A percentile compares a stretch with the other conserved stretches of the same genome.
Conservation (phyloP, 1,284 basidiomycete genomes). For the Puccinia hordei region DNA sequence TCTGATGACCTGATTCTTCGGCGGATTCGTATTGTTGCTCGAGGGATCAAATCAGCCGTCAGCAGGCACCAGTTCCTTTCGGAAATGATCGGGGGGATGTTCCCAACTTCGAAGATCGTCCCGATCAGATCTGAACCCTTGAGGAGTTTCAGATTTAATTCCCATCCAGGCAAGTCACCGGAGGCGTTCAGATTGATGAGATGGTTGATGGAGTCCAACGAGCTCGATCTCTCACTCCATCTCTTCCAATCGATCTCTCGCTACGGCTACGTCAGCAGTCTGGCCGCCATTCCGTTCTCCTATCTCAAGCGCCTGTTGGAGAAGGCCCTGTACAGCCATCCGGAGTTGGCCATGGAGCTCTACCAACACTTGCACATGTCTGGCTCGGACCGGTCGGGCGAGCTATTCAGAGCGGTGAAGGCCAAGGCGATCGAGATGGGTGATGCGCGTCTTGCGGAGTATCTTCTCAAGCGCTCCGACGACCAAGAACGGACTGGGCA, state of each 20-base stretch:
- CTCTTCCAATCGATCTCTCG: constrained; percentile 49
- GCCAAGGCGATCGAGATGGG: constrained; percentile 45
- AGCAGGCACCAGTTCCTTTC: constrained; percentile 28
- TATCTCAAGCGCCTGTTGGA: constrained; percentile 30
- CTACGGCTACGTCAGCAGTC: constrained; percentile 44
- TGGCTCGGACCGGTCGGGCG: constrained; percentile 30
- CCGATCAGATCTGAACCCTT: constrained; percentile 24
- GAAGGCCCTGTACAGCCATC: constrained; percentile 26
- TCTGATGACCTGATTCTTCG: constrained; percentile 43
- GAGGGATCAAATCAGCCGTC: constrained; percentile 15
- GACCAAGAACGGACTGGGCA: not conserved
- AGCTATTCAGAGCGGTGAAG: constrained; percentile 31
- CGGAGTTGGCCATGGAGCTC: constrained; percentile 44
- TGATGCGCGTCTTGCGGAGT: constrained; percentile 26
- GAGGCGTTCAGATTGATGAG: constrained; percentile 48
- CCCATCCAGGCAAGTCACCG: constrained; percentile 48
- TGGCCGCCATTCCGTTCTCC: constrained; percentile 18
- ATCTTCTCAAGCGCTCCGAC: constrained; percentile 36
- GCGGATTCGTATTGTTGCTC: constrained; percentile 13
- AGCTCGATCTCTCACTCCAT: constrained; percentile 31
- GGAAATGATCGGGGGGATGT: constrained; percentile 16
- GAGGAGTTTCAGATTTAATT: constrained; percentile 24
- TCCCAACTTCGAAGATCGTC: constrained; percentile 41
- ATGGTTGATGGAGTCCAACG: constrained; percentile 41
- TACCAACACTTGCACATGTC: constrained; percentile 47